phyloP scores from a whole-genome alignment of 148 eudicot genomes.

The Cornus kousa region DNA sequence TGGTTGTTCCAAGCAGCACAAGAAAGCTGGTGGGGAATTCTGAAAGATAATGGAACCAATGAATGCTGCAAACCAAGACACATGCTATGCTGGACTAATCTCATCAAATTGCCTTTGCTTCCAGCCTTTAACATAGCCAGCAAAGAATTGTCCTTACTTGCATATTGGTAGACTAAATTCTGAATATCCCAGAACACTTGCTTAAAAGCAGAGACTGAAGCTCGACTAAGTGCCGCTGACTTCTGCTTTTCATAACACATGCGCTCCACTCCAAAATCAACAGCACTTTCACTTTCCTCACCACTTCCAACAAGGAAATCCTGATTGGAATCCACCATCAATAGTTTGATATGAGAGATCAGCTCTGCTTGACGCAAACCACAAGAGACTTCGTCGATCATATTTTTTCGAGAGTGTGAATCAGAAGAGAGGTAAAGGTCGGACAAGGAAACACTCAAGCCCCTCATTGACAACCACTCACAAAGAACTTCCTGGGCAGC shows the following conservation, averaged over 20 bases:
- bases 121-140: conserved; percentile 83
- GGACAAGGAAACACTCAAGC: conserved; percentile 76
- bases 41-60: conserved; percentile 59
- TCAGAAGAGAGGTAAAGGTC: conserved; percentile 86
- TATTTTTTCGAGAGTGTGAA: conserved; percentile 37
- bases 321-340: conserved; percentile 54
- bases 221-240: conserved; percentile 67
- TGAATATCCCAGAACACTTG: conserved; percentile 67
- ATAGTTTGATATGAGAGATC: conserved; percentile 45
- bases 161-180: conserved; percentile 56
- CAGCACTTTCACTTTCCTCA: conserved; percentile 34
- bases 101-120: conserved; percentile 72
- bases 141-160: conserved; percentile 53
- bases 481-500: conserved; percentile 77
- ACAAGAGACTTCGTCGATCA: conserved; percentile 64
- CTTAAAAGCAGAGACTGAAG: conserved; percentile 67
- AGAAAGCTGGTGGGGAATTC: conserved; percentile 66
- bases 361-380: conserved; percentile 77
- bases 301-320: conserved; percentile 41
- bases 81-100: conserved; percentile 83
- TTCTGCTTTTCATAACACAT: conserved; percentile 56
- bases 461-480: conserved; percentile 80
- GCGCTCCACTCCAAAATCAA: conserved; percentile 31
- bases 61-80: conserved; percentile 88
- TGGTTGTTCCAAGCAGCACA: conserved; percentile 74